Evolutionary conservation across 2,329 filamentous ascomycete genomes (phyloP), one percentile per base, ranked within the genome.

Genomic region (Ophiocordyceps camponoti-leonardi): DNA sequence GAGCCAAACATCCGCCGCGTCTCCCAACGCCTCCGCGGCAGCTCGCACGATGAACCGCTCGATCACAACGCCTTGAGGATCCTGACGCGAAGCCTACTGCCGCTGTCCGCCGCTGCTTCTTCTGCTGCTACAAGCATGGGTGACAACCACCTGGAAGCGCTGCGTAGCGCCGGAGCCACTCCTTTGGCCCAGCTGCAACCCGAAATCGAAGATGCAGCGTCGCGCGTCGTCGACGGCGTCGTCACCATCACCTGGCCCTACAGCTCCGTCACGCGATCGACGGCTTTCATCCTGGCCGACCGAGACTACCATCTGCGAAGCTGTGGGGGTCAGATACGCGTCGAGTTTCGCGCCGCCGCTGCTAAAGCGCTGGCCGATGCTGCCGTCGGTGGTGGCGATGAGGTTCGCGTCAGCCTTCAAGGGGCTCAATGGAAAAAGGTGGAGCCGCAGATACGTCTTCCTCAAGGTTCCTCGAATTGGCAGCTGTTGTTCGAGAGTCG

Each of bases 221-320:
- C 63, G 6, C 65, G 65, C 49, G 64, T 67, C 13, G 63, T 94
- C 30, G 72, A 76, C 47, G 87, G 84, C 37, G 69, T 83, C 16
- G 77, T 95, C 20, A 90, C 86, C 10, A 77, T 96, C 33, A 79
- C 86, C 47, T 96, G 90, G 88, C 90, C 90, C 0, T 95, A 86
- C 62, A 94, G 84, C 51, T 83, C 82, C 20, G 77, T 86, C 23
- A 82, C 75, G 28, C 75, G 74, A 45, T 79, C 79, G 37, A 73
- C 87, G 52, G 81, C 86, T 23, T 79, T 95, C 44, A 73, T 93
- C 19, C 73, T 96, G 31, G 84, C 84, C 42, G 88, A 95, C 55
- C 79, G 80, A 42, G 86, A 95, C 59, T 83, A 88, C 56, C 81
- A 85, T 43, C 70, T 90, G 44, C 83, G 90, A 46, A 77, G 78